Evolutionary conservation across 2,329 filamentous ascomycete species (phyloP).

Genomic region (Nigrograna mackinnonii): DNA sequence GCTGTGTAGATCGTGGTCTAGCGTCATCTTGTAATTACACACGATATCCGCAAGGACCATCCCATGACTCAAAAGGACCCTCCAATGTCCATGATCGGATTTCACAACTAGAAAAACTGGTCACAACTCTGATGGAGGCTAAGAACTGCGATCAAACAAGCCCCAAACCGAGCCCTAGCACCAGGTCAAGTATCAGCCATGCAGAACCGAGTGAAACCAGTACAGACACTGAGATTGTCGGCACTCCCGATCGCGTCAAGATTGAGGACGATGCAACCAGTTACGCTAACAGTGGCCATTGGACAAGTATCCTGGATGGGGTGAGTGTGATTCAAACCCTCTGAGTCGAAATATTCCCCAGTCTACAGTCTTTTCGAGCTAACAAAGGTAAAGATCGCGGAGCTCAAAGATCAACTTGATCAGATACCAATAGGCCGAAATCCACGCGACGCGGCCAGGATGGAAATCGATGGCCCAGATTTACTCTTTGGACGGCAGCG

Average conservation of each 20-base stretch:
- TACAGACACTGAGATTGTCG: slow-evolving; percentile 17
- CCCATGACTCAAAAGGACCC: slow-evolving; percentile 23
- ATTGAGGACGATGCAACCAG: slow-evolving; percentile 29
- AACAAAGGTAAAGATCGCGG: slow-evolving; percentile 26
- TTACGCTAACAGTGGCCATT: slow-evolving; percentile 37
- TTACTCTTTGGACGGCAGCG: slow-evolving; percentile 30
- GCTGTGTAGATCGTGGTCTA: slow-evolving; percentile 38
- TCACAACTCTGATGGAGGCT: slow-evolving; percentile 36
- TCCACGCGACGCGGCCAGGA: slow-evolving; percentile 11
- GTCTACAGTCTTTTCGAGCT: slow-evolving; percentile 1
- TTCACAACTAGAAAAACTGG: slow-evolving; percentile 39
- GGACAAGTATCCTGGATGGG: slow-evolving; percentile 42
- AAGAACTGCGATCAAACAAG: slow-evolving; percentile 18
- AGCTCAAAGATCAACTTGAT: slow-evolving; percentile 35
- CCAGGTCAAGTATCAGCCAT: neutral
- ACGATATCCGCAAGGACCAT: slow-evolving; percentile 19
- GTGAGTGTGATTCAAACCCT: slow-evolving; percentile 18
- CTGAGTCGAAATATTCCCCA: neutral
- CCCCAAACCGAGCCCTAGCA: neutral
- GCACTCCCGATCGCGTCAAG: slow-evolving; percentile 34
- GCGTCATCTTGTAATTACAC: slow-evolving; percentile 37
- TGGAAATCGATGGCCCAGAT: slow-evolving; percentile 26
- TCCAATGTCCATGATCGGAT: slow-evolving; percentile 40
- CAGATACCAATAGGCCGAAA: slow-evolving; percentile 26
- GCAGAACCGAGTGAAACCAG: slow-evolving; percentile 9